Evolutionary conservation across 805 yeast species (phyloP).

Genomic region (Wickerhamomyces xylosicus): DNA sequence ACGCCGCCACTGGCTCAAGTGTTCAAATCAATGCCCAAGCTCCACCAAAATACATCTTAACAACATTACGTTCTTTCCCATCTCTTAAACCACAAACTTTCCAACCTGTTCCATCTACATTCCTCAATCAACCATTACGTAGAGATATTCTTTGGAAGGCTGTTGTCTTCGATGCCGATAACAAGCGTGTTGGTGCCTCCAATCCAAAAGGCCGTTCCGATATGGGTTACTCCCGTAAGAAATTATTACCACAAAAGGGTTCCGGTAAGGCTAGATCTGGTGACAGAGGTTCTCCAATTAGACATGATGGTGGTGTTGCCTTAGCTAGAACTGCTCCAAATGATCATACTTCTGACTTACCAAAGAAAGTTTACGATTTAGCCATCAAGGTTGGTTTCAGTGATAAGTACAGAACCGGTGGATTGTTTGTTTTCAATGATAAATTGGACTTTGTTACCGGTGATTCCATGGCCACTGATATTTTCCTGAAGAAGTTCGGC

Average conservation of each 20-base stretch:
- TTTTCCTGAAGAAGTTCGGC: slow-evolving; percentile 37
- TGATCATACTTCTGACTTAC: slow-evolving; percentile 74
- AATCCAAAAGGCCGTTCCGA: slow-evolving; percentile 82
- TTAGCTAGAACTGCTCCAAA: slow-evolving; percentile 86
- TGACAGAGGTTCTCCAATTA: slow-evolving; percentile 88
- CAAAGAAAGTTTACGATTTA: slow-evolving; percentile 56
- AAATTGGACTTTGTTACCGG: slow-evolving; percentile 27
- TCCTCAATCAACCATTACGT: slow-evolving; percentile 69
- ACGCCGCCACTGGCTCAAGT: slow-evolving; percentile 7
- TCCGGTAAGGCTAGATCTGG: slow-evolving; percentile 94
- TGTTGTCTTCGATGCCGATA: slow-evolving; percentile 84
- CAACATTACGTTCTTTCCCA: slow-evolving; percentile 78
- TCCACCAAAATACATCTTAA: slow-evolving; percentile 66
- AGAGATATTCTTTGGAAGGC: slow-evolving; percentile 93
- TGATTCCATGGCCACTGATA: slow-evolving; percentile 35
- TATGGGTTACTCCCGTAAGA: slow-evolving; percentile 74
- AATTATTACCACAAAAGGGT: slow-evolving; percentile 85
- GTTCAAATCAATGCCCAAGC: slow-evolving; percentile 1
- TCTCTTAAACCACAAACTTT: slow-evolving; percentile 76
- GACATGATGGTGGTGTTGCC: slow-evolving; percentile 85
- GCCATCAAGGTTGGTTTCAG: slow-evolving; percentile 82
- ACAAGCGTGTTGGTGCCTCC: slow-evolving; percentile 79
- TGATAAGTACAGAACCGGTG: slow-evolving; percentile 68
- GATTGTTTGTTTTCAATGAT: slow-evolving; percentile 52
- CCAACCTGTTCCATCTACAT: slow-evolving; percentile 64